Conservation (phyloP, 768 basidiomycete species). For the Russula ochroleuca region DNA sequence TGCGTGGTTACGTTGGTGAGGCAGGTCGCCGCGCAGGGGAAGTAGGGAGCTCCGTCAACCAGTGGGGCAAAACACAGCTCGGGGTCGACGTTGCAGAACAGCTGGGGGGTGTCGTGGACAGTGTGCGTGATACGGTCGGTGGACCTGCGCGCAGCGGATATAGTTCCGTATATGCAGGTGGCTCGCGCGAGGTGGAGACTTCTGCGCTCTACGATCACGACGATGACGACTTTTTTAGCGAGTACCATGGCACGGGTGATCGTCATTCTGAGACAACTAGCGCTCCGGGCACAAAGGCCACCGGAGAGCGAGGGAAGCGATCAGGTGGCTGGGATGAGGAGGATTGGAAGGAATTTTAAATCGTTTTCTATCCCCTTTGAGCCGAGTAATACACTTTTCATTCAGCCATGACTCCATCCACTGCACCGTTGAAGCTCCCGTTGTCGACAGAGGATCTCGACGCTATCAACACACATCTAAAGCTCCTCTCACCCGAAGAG, state of each 20-base stretch:
- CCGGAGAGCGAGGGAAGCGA: slow-evolving; percentile 32
- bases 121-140: slow-evolving; percentile 55
- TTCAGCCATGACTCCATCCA: slow-evolving; percentile 19
- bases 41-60: slow-evolving; percentile 62
- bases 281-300: not conserved
- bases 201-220: slow-evolving; percentile 61
- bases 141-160: slow-evolving; percentile 48
- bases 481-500: slow-evolving; percentile 67
- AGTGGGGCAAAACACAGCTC: slow-evolving; percentile 69
- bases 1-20: slow-evolving; percentile 67
- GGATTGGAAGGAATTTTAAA: slow-evolving; percentile 48
- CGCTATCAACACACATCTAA: slow-evolving; percentile 70
- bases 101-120: slow-evolving; percentile 64
- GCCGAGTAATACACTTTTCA: slow-evolving; percentile 4
- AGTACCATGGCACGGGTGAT: slow-evolving; percentile 16
- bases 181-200: slow-evolving; percentile 49
- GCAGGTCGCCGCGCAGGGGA: slow-evolving; percentile 60
- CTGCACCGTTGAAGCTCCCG: slow-evolving; percentile 52
- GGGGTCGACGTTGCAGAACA: slow-evolving; percentile 85
- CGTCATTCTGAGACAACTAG: not conserved
- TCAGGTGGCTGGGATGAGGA: slow-evolving; percentile 44
- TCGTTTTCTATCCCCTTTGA: not conserved
- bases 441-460: slow-evolving; percentile 54
- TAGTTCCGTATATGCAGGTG: slow-evolving; percentile 41
- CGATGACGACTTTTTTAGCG: slow-evolving; percentile 48